Percentiles rank a stretch among this genome's conserved stretches.
Conservation (phyloP, 2,329 filamentous ascomycete species). For the Stachybotrys chlorohalonatus region DNA sequence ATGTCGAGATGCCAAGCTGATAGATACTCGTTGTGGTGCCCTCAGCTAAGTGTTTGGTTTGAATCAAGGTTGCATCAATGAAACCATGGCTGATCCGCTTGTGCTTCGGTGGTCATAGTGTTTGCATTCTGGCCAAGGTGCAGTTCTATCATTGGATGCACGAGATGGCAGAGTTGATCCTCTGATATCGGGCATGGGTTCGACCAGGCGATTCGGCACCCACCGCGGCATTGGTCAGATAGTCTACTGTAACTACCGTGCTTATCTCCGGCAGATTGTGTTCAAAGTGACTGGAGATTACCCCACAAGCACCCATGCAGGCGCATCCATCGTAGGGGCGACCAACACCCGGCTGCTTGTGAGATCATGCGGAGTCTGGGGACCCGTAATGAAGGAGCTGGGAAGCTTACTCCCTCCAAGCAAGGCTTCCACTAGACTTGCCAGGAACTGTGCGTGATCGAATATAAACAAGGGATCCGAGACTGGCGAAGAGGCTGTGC, state of each 20-base stretch:
- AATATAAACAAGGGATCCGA: too few relatives aligned
- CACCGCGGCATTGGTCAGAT: too few relatives aligned
- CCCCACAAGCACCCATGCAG: neutral
- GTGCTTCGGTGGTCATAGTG: neutral
- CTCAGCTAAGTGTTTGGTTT: neutral
- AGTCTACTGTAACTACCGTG: too few relatives aligned
- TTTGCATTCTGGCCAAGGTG: neutral
- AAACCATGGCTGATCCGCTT: neutral
- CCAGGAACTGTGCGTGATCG: too few relatives aligned
- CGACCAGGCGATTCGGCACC: too few relatives aligned
- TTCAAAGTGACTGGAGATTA: neutral
- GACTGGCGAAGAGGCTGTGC: too few relatives aligned
- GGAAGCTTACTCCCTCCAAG: neutral
- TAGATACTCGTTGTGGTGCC: neutral
- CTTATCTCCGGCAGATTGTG: neutral
- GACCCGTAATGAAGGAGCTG: neutral
- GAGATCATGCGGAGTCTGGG: neutral
- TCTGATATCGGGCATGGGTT: neutral
- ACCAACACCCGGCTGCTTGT: too few relatives aligned
- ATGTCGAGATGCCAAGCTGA: neutral
- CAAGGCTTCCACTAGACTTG: too few relatives aligned
- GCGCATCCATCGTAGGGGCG: neutral
- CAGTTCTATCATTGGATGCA: neutral
- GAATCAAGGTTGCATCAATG: neutral
- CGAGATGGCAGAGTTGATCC: neutral